Percentiles rank a stretch among this genome's conserved stretches.
Evolutionary conservation across 352 stramenopile genomes (phyloP).

Genomic region (Pythium periplocum): DNA sequence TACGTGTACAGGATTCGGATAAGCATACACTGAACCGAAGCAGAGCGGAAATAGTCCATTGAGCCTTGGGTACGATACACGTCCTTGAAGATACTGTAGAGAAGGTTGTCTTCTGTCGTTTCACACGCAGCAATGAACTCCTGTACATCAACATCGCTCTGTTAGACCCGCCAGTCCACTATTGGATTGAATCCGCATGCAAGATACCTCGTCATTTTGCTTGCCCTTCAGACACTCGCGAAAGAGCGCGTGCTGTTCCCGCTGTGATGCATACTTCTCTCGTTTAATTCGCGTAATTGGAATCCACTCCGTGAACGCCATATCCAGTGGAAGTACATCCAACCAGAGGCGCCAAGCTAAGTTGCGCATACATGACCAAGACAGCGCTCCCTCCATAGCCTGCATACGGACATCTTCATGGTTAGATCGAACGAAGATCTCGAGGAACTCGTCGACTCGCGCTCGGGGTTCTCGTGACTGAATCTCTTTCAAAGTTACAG

Average conservation of each 20-base stretch:
- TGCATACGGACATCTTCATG: slow-evolving; percentile 42
- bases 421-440: slow-evolving; percentile 57
- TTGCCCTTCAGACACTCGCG: slow-evolving; percentile 18
- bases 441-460: slow-evolving; percentile 65
- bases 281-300: slow-evolving; percentile 28
- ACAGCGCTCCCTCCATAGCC: slow-evolving; percentile 53
- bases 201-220: slow-evolving; percentile 20
- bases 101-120: slow-evolving; percentile 33
- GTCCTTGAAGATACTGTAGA: slow-evolving; percentile 74
- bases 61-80: slow-evolving; percentile 54
- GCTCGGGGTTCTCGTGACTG: slow-evolving; percentile 45
- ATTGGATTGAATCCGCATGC: no score
- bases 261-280: slow-evolving; percentile 32
- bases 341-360: slow-evolving; percentile 74
- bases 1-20: slow-evolving; percentile 72
- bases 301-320: slow-evolving; percentile 46
- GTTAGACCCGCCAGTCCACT: no score
- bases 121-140: slow-evolving; percentile 58
- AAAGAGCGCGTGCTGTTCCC: slow-evolving; percentile 31
- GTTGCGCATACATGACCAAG: slow-evolving; percentile 70
- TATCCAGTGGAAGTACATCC: slow-evolving; percentile 36
- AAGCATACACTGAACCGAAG: slow-evolving; percentile 42
- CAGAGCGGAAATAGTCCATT: slow-evolving; percentile 55
- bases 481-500: slow-evolving; percentile 48
- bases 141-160: not conserved